Conservation (phyloP, 352 stramenopile species). For the Aphanomyces cochlioides region DNA sequence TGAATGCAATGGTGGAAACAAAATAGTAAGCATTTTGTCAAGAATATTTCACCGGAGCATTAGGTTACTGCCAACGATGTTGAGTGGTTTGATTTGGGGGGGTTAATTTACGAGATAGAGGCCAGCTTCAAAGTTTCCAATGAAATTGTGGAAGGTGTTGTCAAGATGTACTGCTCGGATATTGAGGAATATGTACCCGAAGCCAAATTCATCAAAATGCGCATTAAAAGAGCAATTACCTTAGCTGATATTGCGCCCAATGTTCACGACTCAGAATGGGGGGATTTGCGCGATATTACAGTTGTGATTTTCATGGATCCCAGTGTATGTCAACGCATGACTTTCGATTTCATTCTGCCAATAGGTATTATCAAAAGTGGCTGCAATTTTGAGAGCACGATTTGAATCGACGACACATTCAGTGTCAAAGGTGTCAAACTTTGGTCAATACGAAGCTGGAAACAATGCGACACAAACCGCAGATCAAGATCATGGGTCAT, state of each 20-base stretch:
- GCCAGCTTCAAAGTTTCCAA: not conserved
- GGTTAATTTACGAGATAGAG: slow-evolving; percentile 19
- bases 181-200: not conserved
- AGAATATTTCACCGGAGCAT: not conserved
- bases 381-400: too few species aligned
- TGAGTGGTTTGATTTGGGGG: slow-evolving; percentile 23
- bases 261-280: slow-evolving; percentile 23
- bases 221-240: slow-evolving; percentile 1
- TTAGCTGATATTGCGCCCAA: slow-evolving; percentile 23
- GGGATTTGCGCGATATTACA: not conserved
- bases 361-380: too few species aligned
- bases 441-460: too few species aligned
- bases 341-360: too few species aligned
- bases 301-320: not conserved
- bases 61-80: slow-evolving; percentile 6
- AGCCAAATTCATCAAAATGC: not conserved
- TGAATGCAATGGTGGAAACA: slow-evolving; percentile 6
- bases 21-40: not conserved
- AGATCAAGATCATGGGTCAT: not conserved
- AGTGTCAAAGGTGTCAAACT: too few species aligned
- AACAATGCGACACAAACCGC: not conserved
- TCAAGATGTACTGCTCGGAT: slow-evolving; percentile 8
- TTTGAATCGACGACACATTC: too few species aligned
- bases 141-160: slow-evolving; percentile 20
- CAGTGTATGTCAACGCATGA: not conserved